Conservation (phyloP, 1,284 basidiomycete species). For the Kalmanozyma brasiliensis region DNA sequence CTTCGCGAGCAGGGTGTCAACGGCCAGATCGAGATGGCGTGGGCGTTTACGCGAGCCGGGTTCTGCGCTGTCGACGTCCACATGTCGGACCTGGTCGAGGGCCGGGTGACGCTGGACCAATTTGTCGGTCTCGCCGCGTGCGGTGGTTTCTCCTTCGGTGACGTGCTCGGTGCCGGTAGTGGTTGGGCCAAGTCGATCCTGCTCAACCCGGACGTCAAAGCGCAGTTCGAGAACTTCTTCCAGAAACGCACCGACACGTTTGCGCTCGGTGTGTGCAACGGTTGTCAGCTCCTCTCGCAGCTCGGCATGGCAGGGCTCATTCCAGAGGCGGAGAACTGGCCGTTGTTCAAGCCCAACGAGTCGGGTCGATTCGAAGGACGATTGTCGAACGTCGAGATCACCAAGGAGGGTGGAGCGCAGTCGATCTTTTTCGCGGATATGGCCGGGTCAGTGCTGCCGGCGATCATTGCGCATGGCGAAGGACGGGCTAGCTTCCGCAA, state of each 20-base stretch:
- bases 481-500: conserved; percentile 80
- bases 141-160: conserved; percentile 98
- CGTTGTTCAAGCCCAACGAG: conserved; percentile 87
- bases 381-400: conserved; percentile 82
- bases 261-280: conserved; percentile 94
- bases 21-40: conserved; percentile 98
- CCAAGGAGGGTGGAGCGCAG: conserved; percentile 65
- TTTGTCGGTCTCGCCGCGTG: conserved; percentile 94
- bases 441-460: conserved; percentile 85
- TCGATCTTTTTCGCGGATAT: conserved; percentile 90
- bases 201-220: conserved; percentile 78
- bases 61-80: conserved; percentile 96
- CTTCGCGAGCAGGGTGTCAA: conserved; percentile 98
- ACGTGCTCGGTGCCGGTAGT: conserved; percentile 95
- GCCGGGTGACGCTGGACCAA: conserved; percentile 74
- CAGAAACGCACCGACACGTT: conserved; percentile 79
- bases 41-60: conserved; percentile 91
- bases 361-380: conserved; percentile 92
- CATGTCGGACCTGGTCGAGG: conserved; percentile 93
- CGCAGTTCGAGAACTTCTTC: conserved; percentile 86
- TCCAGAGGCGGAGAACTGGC: conserved; percentile 87
- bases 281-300: conserved; percentile 94
- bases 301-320: conserved; percentile 77
- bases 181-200: conserved; percentile 97
- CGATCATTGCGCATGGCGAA: conserved; percentile 96